Evolutionary conservation across 2,329 filamentous ascomycete species (phyloP), one percentile per base, ranked within the genome.

Genomic region (Sporothrix mexicana): DNA sequence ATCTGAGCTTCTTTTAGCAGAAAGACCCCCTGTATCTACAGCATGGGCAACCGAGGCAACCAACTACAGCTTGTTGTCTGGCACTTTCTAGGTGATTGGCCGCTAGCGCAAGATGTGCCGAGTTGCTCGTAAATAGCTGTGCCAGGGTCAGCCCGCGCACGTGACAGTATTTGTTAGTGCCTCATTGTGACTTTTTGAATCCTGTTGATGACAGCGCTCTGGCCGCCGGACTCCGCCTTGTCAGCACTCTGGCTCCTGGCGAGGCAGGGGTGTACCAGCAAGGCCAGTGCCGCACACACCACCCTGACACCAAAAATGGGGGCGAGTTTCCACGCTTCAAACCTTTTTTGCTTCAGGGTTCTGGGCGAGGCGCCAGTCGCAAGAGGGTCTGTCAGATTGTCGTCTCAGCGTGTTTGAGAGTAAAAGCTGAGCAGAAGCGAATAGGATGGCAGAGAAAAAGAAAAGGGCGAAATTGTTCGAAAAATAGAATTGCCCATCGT

Each of bases 381-480:
- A 59, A 15, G 45, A 66, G 70, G 64, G 72, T 36, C 57, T 69
- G 70, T 70, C 70, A 45, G 70, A 73, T 73, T 47, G 47, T 61
- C 25, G 73, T 74, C 73, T 74, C 70, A 70, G 73, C 36, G 70
- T 72, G 70, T 72, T 72, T 72, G 70, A 72, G 62, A 17, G 64
- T 12, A 25, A 25, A 43, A 43, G 13, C 13, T 59, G 25, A 36
- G 57, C 30, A 62, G 12, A 43, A 6, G 23, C 30, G 53, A 57
- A 20, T 5, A 13, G 25, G 53, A 13, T 17, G 47, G 17, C 47
- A 49, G 47, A 49, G 30, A 36, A 36, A 36, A 36, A 36, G 3
- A 36, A 36, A 36, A 36, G 30, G 30, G 7, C 30, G 30, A 49
- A 49, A 6, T 49, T 49, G 47, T 17, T 49, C 47, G 12, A 15